Evolutionary conservation across 129 eudicot genomes (phyloP).

Genomic region (Artemisia tridentata): DNA sequence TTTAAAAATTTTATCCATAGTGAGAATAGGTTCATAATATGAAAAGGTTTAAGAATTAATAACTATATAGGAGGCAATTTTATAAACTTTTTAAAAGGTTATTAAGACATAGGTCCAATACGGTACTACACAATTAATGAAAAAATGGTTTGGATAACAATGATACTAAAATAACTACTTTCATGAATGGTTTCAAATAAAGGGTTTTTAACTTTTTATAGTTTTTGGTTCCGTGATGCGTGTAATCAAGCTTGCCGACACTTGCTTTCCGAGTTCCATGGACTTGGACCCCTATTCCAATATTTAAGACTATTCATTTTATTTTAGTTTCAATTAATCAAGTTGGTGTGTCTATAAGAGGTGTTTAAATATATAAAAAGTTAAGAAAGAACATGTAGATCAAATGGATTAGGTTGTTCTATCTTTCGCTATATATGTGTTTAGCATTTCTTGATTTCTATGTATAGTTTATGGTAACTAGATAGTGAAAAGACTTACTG

Average conservation of each 20-base stretch:
- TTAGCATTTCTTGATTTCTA: too few relatives aligned
- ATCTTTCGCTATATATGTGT: too few relatives aligned
- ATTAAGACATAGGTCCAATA: neutral
- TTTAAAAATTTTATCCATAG: too few relatives aligned
- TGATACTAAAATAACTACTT: neutral
- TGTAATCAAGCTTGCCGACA: slow-evolving; percentile 20
- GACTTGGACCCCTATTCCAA: neutral
- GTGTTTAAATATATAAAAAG: too few relatives aligned
- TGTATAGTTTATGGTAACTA: too few relatives aligned
- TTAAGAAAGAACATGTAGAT: too few relatives aligned
- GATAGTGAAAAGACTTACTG: too few relatives aligned
- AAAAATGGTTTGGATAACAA: neutral
- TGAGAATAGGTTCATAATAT: too few relatives aligned
- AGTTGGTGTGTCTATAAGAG: neutral
- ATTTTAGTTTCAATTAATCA: neutral
- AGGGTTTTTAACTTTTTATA: neutral
- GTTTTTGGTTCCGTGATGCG: slow-evolving; percentile 14
- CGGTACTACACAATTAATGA: neutral
- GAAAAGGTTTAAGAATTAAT: too few relatives aligned
- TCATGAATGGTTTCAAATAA: neutral
- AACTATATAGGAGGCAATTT: too few relatives aligned
- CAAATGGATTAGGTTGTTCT: too few relatives aligned
- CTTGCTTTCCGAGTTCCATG: slow-evolving; percentile 7
- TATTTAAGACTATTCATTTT: neutral
- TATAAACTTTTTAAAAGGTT: too few relatives aligned